Evolutionary conservation across 2,329 filamentous ascomycete genomes (phyloP), one percentile per base, ranked within the genome.

Genomic region (Teratosphaeria destructans): DNA sequence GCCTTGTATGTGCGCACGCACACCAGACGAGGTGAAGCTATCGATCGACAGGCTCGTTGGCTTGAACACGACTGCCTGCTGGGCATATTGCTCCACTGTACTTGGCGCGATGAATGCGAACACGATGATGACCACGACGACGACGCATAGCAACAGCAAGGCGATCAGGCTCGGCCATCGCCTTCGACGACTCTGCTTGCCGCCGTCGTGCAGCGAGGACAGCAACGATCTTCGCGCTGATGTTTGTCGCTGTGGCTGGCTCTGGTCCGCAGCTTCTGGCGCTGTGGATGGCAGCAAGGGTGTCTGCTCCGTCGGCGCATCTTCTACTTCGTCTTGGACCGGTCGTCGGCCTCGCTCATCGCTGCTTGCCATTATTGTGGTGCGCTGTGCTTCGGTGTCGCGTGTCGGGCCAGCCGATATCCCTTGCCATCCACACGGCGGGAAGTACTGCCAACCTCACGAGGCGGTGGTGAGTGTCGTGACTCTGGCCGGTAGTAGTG

Each of bases 11-110:
- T 90, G 85, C 35, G 90, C 88, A 62, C 82, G 84, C 8, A 96
- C 83, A 12, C 94, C 93, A 60, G 86, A 81, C 7, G 84, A 71
- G 0, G 90, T 96, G 65, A 96, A 88, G 2, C 88, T 90, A 68
- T 94, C 88, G 61, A 99, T 85, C 1, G 91, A 90, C 23, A 99
- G 76, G 65, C 86, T 88, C 5, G 87, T 91, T 1, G 94, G 90
- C 70, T 92, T 85, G 65, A 99, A 83, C 19, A 93, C 85, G 27
- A 87, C 81, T 3, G 92, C 90, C 72, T 92, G 81, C 74, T 93
- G 87, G 55, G 88, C 89, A 74, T 99, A 99, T 70, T 90, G 83
- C 74, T 95, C 85, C 11, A 95, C 84, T 7, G 87, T 84, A 16
- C 87, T 85, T 1, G 93, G 92, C 0, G 88, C 83, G 58, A 95